phyloP scores from a whole-genome alignment of 306 rosid species.

The Argentina anserina region DNA sequence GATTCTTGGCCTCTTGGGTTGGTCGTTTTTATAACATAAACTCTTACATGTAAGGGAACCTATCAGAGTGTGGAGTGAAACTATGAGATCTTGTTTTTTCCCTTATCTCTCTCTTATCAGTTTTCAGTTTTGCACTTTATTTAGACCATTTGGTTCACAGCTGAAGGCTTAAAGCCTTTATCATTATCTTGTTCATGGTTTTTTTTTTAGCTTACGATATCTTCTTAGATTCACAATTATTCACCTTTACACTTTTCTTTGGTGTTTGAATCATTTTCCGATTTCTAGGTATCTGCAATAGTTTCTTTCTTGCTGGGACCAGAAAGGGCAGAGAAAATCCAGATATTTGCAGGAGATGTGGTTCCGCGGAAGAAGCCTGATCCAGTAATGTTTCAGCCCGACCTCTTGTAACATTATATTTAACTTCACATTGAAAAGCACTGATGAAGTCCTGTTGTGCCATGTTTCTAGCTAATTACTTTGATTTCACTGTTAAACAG shows the following conservation, averaged over 20 bases:
- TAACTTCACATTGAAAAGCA: not conserved
- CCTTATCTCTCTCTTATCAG: not conserved
- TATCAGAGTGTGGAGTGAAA: not conserved
- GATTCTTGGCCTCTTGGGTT: not conserved
- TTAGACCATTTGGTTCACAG: not conserved
- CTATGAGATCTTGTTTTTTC: not conserved
- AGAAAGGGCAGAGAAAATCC: conserved; percentile 77
- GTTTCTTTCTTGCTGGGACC: conserved; percentile 87
- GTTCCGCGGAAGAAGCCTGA: conserved; percentile 99
- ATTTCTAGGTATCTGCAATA: conserved; percentile 86
- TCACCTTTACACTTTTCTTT: conserved; percentile 4
- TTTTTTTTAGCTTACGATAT: conserved; percentile 2
- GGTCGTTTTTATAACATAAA: conserved; percentile 1
- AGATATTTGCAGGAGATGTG: conserved; percentile 96
- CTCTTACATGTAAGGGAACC: conserved; percentile 10
- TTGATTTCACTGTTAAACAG: not conserved
- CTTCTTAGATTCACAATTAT: not conserved
- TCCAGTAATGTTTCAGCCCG: conserved; percentile 56
- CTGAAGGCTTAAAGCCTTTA: not conserved
- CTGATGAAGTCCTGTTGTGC: not conserved
- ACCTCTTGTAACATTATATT: not conserved
- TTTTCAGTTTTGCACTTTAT: not conserved
- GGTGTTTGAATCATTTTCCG: conserved; percentile 29
- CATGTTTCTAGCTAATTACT: not conserved
- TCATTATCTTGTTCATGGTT: conserved; percentile 9